Conservation (phyloP, 73 alveolate genomes). For the Tetrahymena borealis region DNA sequence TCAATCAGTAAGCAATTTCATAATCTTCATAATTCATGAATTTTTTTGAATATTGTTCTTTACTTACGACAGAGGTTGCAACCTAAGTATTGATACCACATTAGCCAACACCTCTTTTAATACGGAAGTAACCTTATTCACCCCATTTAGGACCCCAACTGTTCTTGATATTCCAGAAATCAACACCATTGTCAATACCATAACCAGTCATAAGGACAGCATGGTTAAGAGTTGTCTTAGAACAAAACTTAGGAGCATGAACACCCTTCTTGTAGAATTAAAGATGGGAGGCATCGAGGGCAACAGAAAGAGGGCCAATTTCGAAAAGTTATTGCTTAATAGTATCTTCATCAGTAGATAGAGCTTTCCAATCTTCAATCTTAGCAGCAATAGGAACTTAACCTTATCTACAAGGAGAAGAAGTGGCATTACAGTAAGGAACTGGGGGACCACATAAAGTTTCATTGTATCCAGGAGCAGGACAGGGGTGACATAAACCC, state of each 20-base stretch:
- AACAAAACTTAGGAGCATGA: background rate
- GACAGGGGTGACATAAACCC: background rate
- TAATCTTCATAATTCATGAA: background rate
- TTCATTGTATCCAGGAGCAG: background rate
- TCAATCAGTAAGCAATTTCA: background rate
- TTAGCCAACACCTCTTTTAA: constrained; percentile 41
- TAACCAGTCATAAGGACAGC: constrained; percentile 27
- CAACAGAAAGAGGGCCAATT: constrained; percentile 49
- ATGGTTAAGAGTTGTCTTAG: constrained; percentile 3
- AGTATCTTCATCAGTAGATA: background rate
- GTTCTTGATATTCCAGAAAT: constrained; percentile 75
- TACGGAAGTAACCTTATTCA: constrained; percentile 41
- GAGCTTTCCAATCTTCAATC: background rate
- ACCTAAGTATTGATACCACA: constrained; percentile 22
- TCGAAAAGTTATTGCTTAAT: background rate
- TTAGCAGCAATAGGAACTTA: constrained; percentile 7
- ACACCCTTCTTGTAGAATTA: constrained; percentile 15
- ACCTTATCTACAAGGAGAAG: background rate
- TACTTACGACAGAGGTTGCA: background rate
- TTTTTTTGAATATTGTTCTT: background rate
- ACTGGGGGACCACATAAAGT: background rate
- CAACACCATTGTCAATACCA: constrained; percentile 11
- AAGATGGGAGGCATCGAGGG: constrained; percentile 52
- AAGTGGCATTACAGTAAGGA: background rate
- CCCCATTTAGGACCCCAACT: constrained; percentile 65